phyloP scores from a whole-genome alignment of 306 rosid genomes.

The Dalbergia cultrata region DNA sequence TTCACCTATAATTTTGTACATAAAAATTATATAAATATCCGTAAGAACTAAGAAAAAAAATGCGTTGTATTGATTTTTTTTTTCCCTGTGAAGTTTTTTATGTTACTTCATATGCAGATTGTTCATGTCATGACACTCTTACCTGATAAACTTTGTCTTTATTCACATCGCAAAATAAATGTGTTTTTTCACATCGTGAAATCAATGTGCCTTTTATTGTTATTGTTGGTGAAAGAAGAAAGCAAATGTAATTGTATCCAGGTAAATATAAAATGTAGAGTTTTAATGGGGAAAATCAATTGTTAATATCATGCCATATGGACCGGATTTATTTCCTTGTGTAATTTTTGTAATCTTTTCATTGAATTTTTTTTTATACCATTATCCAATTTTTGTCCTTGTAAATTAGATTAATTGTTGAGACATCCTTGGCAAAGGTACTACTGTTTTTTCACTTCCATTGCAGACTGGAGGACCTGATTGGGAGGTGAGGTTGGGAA shows the following conservation, averaged over 20 bases:
- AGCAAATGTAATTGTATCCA: background rate
- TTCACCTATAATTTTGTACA: no score
- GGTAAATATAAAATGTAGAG: background rate
- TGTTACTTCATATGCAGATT: background rate
- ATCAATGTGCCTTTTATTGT: background rate
- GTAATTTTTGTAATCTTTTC: background rate
- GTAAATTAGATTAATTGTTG: background rate
- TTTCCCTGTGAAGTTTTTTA: background rate
- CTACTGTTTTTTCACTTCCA: background rate
- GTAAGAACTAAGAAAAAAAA: background rate
- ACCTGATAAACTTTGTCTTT: background rate
- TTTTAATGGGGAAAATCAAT: background rate
- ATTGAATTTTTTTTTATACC: background rate
- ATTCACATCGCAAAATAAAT: background rate
- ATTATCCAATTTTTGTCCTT: background rate
- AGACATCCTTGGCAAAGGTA: background rate
- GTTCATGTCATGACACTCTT: background rate
- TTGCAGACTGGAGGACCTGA: constrained; percentile 88
- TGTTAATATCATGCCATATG: background rate
- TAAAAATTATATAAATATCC: no score
- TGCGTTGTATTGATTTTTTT: background rate
- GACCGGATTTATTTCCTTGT: background rate
- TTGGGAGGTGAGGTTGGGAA: constrained; percentile 85
- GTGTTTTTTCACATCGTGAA: background rate
- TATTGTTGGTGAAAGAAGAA: background rate